Evolutionary conservation across 164 flowering plant species (phyloP).

Genomic region (Umbellularia californica): DNA sequence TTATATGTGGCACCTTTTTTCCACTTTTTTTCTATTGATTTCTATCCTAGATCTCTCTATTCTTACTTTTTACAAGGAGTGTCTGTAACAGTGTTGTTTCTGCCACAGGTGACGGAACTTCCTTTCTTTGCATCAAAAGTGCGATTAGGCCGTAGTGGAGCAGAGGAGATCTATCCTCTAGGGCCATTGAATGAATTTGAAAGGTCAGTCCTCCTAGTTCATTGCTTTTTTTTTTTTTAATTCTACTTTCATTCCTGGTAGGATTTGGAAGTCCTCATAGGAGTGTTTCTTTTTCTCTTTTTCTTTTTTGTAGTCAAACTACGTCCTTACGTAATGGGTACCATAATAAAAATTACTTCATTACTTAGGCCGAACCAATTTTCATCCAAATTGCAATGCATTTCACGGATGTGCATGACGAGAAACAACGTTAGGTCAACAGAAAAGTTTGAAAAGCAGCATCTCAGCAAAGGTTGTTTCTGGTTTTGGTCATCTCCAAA

Average conservation of each 20-base stretch:
- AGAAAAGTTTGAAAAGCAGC: not conserved
- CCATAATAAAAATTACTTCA: too few species aligned
- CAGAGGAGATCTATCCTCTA: slow-evolving; percentile 75
- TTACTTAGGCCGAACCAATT: too few species aligned
- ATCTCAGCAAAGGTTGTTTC: not conserved
- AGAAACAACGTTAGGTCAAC: too few species aligned
- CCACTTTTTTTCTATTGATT: not conserved
- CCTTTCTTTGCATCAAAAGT: slow-evolving; percentile 92
- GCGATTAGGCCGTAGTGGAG: slow-evolving; percentile 75
- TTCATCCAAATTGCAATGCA: too few species aligned
- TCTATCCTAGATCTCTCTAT: not conserved
- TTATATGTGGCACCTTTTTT: not conserved
- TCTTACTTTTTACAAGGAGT: not conserved
- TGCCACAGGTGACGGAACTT: slow-evolving; percentile 78
- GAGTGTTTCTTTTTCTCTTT: not conserved
- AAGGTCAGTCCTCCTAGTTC: slow-evolving; percentile 40
- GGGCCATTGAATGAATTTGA: slow-evolving; percentile 87
- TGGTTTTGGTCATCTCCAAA: not conserved
- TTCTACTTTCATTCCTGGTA: not conserved
- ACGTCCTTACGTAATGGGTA: too few species aligned
- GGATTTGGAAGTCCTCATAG: not conserved
- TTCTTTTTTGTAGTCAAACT: too few species aligned
- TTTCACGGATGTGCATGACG: too few species aligned
- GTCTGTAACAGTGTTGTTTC: not conserved
- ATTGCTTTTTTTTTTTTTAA: not conserved